Evolutionary conservation across 2,329 filamentous ascomycete species (phyloP).

Genomic region (Thermomyces lanuginosus): DNA sequence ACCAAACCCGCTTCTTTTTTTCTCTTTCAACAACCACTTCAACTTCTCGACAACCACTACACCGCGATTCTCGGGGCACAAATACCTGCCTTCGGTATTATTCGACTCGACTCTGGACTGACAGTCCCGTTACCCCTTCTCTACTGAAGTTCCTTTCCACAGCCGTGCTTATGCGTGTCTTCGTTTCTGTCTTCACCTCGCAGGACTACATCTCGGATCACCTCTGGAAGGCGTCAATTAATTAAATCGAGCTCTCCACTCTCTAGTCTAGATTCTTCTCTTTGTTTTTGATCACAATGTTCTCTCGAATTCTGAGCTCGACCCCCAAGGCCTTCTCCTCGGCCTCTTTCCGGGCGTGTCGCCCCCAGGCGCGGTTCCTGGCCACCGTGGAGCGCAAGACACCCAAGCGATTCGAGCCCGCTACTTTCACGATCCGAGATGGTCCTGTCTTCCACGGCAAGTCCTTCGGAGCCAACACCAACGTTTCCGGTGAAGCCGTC

Average conservation of each 20-base stretch:
- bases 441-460: conserved; percentile 92
- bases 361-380: conserved; percentile 32
- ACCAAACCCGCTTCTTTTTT: too few species aligned
- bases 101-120: too few species aligned
- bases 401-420: conserved; percentile 55
- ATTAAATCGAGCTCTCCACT: conserved; percentile 37
- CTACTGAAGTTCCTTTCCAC: too few species aligned
- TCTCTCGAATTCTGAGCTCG: conserved; percentile 38
- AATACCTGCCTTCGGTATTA: too few species aligned
- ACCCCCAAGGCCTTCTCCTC: conserved; percentile 32
- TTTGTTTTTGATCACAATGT: conserved; percentile 29
- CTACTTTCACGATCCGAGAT: conserved; percentile 91
- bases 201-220: conserved; percentile 58
- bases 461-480: conserved; percentile 89
- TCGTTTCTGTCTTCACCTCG: conserved; percentile 71
- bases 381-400: conserved; percentile 54
- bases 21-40: too few species aligned
- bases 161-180: conserved; percentile 69
- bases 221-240: conserved; percentile 51
- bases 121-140: too few species aligned
- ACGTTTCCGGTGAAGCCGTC: conserved; percentile 94
- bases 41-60: too few species aligned
- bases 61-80: too few species aligned
- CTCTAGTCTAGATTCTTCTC: conserved; percentile 9
- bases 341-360: conserved; percentile 20